Base-by-base conservation (phyloP, 257 asterid genomes). In the Cinchona pubescens region DNA sequence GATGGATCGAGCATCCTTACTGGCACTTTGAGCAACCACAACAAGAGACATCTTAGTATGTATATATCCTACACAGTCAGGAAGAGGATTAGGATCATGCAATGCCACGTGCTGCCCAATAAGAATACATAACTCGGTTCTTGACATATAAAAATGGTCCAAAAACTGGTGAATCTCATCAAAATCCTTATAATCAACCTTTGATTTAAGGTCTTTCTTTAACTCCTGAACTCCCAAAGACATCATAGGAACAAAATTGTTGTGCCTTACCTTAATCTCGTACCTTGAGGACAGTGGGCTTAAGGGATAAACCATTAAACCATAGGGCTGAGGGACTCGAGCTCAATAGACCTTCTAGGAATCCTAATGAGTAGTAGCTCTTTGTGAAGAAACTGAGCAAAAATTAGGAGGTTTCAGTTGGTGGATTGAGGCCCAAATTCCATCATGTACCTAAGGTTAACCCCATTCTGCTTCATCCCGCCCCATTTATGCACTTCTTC, bases 91-190 rank as follows among this genome's bases (percentile, higher is more conserved):
- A 45, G 98, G 98, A 81, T 92, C 95, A 7, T 92, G 97, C 81
- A 94, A 84, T 29, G 93, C 98, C 76, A 94, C 97, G 15, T 94
- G 98, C 89, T 94, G 98, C 76, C 98, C 98, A 19, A 94, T 94
- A 81, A 94, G 96, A 97, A 94, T 94, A 74, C 99, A 92, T 73
- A 94, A 92, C 80, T 97, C 99, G 73, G 90, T 94, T 78, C 99
- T 88, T 29, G 99, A 87, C 96, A 94, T 83, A 74, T 92, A 94
- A 84, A 94, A 94, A 14, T 97, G 95, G 82, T 94, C 97, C 11
- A 94, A 80, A 73, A 94, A 94, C 78, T 90, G 88, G 71, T 94
- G 97, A 72, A 94, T 94, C 70, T 92, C 97, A 76, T 86, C 92
- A 45, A 92, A 83, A 77, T 89, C 87, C 74, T 74, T 51, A 70